Percentiles rank a stretch among this genome's conserved stretches.
These are phyloP conservation scores for Aspergillus persii DNA, from an alignment of 2,329 filamentous ascomycete species.

Conservation along the genomic window DNA sequence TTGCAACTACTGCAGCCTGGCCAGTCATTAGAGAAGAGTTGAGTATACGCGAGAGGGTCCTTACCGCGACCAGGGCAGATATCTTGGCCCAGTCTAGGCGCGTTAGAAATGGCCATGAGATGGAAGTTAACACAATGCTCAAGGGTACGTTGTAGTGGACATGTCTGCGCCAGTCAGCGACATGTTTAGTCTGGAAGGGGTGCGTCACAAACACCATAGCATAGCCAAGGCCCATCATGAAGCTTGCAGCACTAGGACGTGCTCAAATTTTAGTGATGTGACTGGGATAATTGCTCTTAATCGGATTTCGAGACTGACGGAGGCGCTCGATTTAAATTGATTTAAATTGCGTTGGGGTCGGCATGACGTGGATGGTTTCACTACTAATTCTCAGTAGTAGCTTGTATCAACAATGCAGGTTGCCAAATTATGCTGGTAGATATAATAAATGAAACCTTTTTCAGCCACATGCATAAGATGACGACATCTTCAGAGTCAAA, in stretches of 20 bases:
- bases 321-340: too few relatives aligned
- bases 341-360: too few relatives aligned
- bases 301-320: too few relatives aligned
- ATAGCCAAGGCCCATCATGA: not conserved
- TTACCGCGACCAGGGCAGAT: not conserved
- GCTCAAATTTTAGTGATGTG: too few relatives aligned
- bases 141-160: not conserved
- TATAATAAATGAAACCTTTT: not conserved
- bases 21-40: not conserved
- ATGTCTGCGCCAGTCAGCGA: not conserved
- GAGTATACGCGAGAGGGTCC: not conserved
- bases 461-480: not conserved
- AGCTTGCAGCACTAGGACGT: not conserved
- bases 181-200: not conserved
- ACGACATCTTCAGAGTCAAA: not conserved
- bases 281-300: too few relatives aligned
- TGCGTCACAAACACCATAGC: not conserved
- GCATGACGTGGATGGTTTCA: too few relatives aligned
- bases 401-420: too few relatives aligned
- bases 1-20: slow-evolving; percentile 63
- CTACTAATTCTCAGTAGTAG: too few relatives aligned
- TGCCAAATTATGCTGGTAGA: too few relatives aligned
- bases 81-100: not conserved
- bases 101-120: not conserved
- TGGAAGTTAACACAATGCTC: not conserved